Conservation (phyloP, 2,329 filamentous ascomycete genomes). For the Amauroascus niger region DNA sequence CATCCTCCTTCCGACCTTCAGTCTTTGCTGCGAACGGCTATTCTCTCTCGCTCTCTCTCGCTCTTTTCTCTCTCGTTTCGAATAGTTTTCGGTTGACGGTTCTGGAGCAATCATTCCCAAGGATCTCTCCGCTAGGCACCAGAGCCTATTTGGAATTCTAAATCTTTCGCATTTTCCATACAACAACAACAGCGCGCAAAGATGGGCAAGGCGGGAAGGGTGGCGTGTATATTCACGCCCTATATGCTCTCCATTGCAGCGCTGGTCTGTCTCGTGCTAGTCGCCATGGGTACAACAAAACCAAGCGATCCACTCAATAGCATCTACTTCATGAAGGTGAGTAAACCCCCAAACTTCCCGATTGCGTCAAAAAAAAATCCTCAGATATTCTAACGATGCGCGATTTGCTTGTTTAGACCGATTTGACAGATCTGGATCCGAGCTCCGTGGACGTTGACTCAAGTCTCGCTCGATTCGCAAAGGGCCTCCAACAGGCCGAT, state of each 20-base stretch:
- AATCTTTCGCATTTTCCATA: neutral
- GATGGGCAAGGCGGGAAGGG: slow-evolving; percentile 66
- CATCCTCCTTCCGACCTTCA: too few relatives aligned
- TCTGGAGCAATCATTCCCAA: neutral
- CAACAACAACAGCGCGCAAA: slow-evolving; percentile 16
- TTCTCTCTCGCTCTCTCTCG: too few relatives aligned
- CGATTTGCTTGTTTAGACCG: slow-evolving; percentile 36
- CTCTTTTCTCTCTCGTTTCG: too few relatives aligned
- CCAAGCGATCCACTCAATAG: slow-evolving; percentile 39
- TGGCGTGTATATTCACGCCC: slow-evolving; percentile 78
- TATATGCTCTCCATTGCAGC: slow-evolving; percentile 71
- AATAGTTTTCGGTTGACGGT: neutral
- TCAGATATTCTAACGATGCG: neutral
- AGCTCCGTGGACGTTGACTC: slow-evolving; percentile 33
- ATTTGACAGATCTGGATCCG: slow-evolving; percentile 52
- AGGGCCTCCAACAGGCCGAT: slow-evolving; percentile 28
- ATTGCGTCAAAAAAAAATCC: neutral
- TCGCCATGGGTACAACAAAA: slow-evolving; percentile 49
- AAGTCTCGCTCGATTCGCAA: slow-evolving; percentile 27
- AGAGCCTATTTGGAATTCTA: neutral
- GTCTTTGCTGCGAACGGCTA: too few relatives aligned
- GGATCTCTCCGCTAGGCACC: neutral
- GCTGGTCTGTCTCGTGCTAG: slow-evolving; percentile 56
- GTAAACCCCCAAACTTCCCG: neutral
- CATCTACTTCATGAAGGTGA: slow-evolving; percentile 48